Base-by-base conservation (phyloP, 2,329 filamentous ascomycete species). In the Penicillium sp. region DNA sequence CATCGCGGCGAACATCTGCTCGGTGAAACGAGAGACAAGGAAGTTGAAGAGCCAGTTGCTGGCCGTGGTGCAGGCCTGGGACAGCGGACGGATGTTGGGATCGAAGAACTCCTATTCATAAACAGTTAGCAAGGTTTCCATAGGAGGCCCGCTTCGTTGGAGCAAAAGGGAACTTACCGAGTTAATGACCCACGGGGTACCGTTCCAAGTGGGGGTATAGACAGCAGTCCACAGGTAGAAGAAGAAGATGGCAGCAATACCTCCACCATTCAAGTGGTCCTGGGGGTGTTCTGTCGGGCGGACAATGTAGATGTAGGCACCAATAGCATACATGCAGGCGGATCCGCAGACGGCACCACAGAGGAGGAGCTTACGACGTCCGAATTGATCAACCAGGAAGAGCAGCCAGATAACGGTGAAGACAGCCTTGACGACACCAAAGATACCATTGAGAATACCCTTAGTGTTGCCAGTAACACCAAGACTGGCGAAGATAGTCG, bases 131-230 rank as follows among this genome's bases (percentile, higher is more conserved):
- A 28, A 39, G 9, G 37, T n/a, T n/a, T n/a, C n/a, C n/a, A n/a
- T n/a, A n/a, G n/a, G n/a, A n/a, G n/a, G n/a, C n/a, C n/a, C n/a
- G n/a, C n/a, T n/a, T n/a, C n/a, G n/a, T n/a, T n/a, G n/a, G n/a
- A n/a, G n/a, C n/a, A n/a, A n/a, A n/a, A n/a, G n/a, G n/a, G n/a
- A n/a, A 57, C 57, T 48, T 55, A 64, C 61, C 10, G 77, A 77
- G 71, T 87, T 87, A 61, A 86, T 70, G 19, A 89, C 83, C 85
- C 85, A 89, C 0, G 84, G 85, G 0, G 82, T 85, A 2, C 83
- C 83, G 61, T 86, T 86, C 83, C 83, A 87, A 0, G 79, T 78
- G 0, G 79, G 83, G 0, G 82, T 86, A 69, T 88, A 89, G 65
- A 83, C 82, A 0, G 77, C 79, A 0, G 84, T 86, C 80, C 82